Evolutionary conservation across 306 rosid species (phyloP).

Genomic region (Malus sieversii): DNA sequence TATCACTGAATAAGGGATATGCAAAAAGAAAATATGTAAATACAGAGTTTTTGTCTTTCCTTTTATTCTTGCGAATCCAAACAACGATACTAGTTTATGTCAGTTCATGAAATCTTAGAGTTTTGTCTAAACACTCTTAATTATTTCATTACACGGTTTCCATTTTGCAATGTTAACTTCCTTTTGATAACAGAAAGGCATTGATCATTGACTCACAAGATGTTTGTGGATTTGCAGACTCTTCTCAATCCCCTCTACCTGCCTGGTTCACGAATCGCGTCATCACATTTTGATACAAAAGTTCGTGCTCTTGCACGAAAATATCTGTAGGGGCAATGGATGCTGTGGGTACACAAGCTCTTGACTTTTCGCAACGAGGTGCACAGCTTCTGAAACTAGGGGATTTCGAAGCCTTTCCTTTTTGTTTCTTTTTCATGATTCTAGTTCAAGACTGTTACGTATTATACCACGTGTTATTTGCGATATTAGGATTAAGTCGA

Average conservation of each 20-base stretch:
- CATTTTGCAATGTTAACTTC: background rate
- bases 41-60: background rate
- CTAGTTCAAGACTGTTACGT: background rate
- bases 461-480: background rate
- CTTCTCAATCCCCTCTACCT: constrained; percentile 85
- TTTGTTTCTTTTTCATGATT: background rate
- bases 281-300: constrained; percentile 92
- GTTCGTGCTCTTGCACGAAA: constrained; percentile 92
- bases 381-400: background rate
- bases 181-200: background rate
- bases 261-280: constrained; percentile 89
- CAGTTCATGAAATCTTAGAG: background rate
- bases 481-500: too few relatives aligned
- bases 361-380: background rate
- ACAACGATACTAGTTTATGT: background rate
- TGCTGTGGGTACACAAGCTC: background rate
- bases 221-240: constrained; percentile 51
- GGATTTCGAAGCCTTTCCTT: background rate
- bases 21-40: background rate
- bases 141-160: background rate
- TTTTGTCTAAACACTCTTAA: background rate
- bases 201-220: background rate
- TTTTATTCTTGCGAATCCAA: background rate
- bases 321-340: constrained; percentile 43
- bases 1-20: background rate